Conservation (phyloP, 1,284 basidiomycete species). For the Boletus hoseneyae region DNA sequence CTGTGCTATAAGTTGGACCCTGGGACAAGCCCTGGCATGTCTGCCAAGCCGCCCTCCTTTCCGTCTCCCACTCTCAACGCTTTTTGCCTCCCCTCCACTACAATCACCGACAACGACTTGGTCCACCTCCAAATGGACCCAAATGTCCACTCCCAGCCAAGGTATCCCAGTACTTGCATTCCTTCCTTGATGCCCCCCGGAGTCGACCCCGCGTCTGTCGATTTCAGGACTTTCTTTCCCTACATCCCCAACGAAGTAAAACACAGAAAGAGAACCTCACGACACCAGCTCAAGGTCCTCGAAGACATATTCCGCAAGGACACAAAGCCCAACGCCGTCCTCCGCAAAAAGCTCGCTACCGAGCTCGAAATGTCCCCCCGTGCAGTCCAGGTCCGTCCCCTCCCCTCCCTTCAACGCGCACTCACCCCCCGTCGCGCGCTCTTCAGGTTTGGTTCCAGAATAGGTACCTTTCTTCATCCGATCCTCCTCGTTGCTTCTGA, state of each 20-base stretch:
- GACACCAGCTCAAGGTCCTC: constrained; percentile 79
- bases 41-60: constrained; percentile 30
- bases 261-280: constrained; percentile 83
- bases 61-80: constrained; percentile 26
- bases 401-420: constrained; percentile 13
- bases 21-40: constrained; percentile 25
- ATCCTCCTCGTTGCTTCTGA: constrained; percentile 7
- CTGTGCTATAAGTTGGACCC: constrained; percentile 30
- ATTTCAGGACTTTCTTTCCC: constrained; percentile 61
- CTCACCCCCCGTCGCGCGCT: constrained; percentile 20
- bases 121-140: constrained; percentile 22
- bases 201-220: constrained; percentile 55
- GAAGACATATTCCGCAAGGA: constrained; percentile 83
- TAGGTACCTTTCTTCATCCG: constrained; percentile 45
- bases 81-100: constrained; percentile 20
- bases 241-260: constrained; percentile 89
- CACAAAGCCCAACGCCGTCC: constrained; percentile 83
- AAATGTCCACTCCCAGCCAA: constrained; percentile 19
- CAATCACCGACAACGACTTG: constrained; percentile 9
- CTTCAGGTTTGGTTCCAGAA: constrained; percentile 88
- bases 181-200: constrained; percentile 45
- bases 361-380: constrained; percentile 89
- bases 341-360: constrained; percentile 75
- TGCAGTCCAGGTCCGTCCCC: constrained; percentile 73
- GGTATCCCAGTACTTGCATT: constrained; percentile 41